A percentile compares a stretch with the other conserved stretches of the same genome.
These are phyloP conservation scores for Orychophragmus violaceus DNA, from an alignment of 345 rosid genomes.

Conservation along the genomic window DNA sequence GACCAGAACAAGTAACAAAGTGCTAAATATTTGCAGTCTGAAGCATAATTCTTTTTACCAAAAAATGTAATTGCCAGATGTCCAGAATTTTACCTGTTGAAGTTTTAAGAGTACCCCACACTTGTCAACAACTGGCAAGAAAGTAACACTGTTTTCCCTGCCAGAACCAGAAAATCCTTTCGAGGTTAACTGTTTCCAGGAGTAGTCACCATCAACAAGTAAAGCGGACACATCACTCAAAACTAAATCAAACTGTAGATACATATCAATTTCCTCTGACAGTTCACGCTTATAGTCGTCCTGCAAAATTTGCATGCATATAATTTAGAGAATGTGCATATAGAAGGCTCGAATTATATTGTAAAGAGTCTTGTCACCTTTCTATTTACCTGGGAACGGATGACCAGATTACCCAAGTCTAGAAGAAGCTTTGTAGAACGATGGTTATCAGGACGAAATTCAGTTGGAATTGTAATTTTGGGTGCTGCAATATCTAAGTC, in stretches of 20 bases:
- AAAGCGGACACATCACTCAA: slow-evolving; percentile 90
- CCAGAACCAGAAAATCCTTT: slow-evolving; percentile 30
- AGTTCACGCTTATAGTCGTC: slow-evolving; percentile 51
- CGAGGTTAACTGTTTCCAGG: slow-evolving; percentile 52
- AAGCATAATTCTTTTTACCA: slow-evolving; percentile 3
- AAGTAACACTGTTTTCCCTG: slow-evolving; percentile 29
- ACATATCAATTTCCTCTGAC: slow-evolving; percentile 58
- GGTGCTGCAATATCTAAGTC: slow-evolving; percentile 99
- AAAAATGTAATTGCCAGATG: slow-evolving; percentile 4
- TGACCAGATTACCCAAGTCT: slow-evolving; percentile 91
- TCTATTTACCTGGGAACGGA: slow-evolving; percentile 68
- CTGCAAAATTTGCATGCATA: slow-evolving; percentile 38
- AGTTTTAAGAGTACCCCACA: slow-evolving; percentile 81
- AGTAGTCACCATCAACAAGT: slow-evolving; percentile 90
- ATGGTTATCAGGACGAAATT: slow-evolving; percentile 60
- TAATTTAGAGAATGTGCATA: slow-evolving; percentile 1
- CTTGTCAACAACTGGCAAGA: slow-evolving; percentile 90
- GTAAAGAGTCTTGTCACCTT: neutral
- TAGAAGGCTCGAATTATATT: neutral
- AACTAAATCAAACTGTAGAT: slow-evolving; percentile 87
- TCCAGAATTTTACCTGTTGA: slow-evolving; percentile 62
- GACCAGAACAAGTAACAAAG: slow-evolving; percentile 19
- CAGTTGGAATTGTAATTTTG: slow-evolving; percentile 94
- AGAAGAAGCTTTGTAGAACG: slow-evolving; percentile 85
- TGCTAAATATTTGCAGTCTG: neutral